phyloP scores from a whole-genome alignment of 2,329 filamentous ascomycete species.

The Elsinoe batatas region DNA sequence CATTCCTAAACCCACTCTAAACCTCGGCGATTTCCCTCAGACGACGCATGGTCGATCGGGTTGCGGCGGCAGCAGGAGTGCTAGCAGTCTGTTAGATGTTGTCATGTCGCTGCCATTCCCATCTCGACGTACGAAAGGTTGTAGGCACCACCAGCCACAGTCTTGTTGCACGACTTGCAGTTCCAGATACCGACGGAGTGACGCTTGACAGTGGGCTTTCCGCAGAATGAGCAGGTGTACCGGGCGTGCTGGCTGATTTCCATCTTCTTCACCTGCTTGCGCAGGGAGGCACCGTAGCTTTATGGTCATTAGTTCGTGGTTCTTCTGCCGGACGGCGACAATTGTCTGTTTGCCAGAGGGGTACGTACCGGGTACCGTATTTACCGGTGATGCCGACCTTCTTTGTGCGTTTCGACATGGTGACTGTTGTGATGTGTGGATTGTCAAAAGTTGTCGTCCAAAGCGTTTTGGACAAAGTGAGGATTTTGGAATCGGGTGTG shows the following conservation, averaged over 20 bases:
- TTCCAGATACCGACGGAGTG: constrained; percentile 92
- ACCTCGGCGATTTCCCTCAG: constrained; percentile 96
- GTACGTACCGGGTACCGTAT: constrained; percentile 84
- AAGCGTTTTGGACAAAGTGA: constrained; percentile 9
- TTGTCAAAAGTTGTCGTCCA: constrained; percentile 14
- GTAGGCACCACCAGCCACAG: constrained; percentile 87
- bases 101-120: not conserved
- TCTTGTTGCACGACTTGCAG: constrained; percentile 93
- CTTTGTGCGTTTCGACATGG: constrained; percentile 93
- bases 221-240: constrained; percentile 98
- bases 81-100: constrained; percentile 37
- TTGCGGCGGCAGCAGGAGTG: constrained; percentile 85
- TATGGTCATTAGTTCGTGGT: not conserved
- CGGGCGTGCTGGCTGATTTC: constrained; percentile 97
- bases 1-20: constrained; percentile 39
- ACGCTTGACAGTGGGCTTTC: constrained; percentile 71
- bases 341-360: constrained; percentile 5
- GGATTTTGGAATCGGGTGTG: constrained; percentile 9
- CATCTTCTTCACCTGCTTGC: constrained; percentile 99
- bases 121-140: constrained; percentile 77
- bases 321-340: not conserved
- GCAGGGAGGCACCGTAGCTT: constrained; percentile 97
- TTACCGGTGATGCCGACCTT: constrained; percentile 99
- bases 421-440: constrained; percentile 31
- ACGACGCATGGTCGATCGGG: constrained; percentile 92